Conservation (phyloP, 805 yeast species). For the Tetrapisispora fleetii region DNA sequence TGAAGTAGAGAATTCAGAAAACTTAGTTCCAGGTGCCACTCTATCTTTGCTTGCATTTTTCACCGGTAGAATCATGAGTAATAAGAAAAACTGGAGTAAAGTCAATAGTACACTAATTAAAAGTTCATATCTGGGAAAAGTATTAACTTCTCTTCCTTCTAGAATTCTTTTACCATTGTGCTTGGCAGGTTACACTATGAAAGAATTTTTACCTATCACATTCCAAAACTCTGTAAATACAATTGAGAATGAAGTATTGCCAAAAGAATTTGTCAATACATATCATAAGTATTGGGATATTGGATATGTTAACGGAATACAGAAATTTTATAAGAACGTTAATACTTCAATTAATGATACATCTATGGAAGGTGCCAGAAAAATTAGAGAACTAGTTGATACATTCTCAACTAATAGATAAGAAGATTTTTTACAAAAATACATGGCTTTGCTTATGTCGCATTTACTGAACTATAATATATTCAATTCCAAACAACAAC, state of each 20-base stretch:
- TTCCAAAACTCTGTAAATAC: slow-evolving; percentile 12
- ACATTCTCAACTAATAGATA: neutral
- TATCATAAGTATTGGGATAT: slow-evolving; percentile 4
- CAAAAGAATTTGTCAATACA: slow-evolving; percentile 8
- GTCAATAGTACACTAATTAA: neutral
- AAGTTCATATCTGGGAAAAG: neutral
- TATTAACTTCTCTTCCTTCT: neutral
- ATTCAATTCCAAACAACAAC: neutral
- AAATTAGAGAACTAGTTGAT: neutral
- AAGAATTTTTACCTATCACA: slow-evolving; percentile 20
- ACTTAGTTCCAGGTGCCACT: slow-evolving; percentile 20
- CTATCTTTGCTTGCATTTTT: slow-evolving; percentile 22
- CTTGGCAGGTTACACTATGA: slow-evolving; percentile 15
- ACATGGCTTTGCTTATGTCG: neutral
- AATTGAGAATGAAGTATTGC: slow-evolving; percentile 14
- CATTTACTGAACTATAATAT: neutral
- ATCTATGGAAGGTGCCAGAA: neutral
- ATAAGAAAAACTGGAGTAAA: slow-evolving; percentile 17
- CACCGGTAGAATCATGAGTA: slow-evolving; percentile 21
- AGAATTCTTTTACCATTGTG: slow-evolving; percentile 11
- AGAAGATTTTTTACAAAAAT: neutral
- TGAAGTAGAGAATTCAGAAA: slow-evolving; percentile 14
- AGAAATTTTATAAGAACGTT: neutral
- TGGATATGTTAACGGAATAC: neutral
- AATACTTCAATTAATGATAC: neutral